Percentiles rank a stretch among this genome's conserved stretches.
Evolutionary conservation across 2,329 filamentous ascomycete genomes (phyloP).

Genomic region (Zymoseptoria tritici): DNA sequence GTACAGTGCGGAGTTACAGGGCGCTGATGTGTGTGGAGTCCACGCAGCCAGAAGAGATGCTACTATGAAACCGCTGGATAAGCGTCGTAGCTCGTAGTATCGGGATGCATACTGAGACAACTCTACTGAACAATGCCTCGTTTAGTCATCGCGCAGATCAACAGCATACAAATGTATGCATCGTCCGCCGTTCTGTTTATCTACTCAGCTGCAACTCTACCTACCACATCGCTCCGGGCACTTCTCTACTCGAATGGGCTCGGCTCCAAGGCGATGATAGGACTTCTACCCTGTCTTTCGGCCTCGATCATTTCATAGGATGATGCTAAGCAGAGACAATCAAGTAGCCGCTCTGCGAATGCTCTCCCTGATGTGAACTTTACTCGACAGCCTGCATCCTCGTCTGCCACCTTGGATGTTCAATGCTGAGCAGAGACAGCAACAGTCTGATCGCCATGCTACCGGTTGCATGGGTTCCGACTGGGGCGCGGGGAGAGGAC

Average conservation of each 20-base stretch:
- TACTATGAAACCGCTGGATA: background rate
- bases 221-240: background rate
- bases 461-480: too few species aligned
- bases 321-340: too few species aligned
- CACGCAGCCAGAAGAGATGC: background rate
- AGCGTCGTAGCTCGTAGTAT: background rate
- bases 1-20: background rate
- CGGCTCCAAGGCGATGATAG: background rate
- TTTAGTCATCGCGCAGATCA: background rate
- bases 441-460: too few species aligned
- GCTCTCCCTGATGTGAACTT: too few species aligned
- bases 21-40: background rate
- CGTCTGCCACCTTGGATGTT: too few species aligned
- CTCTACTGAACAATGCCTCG: background rate
- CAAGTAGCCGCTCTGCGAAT: too few species aligned
- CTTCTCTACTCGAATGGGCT: background rate
- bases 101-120: background rate
- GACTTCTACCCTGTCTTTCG: background rate
- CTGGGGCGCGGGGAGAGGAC: too few species aligned
- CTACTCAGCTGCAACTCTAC: background rate
- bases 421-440: too few species aligned
- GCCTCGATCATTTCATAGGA: constrained; percentile 63
- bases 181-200: background rate
- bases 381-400: too few species aligned
- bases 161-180: background rate